Conservation (phyloP, 306 rosid genomes). For the Lotus japonicus region DNA sequence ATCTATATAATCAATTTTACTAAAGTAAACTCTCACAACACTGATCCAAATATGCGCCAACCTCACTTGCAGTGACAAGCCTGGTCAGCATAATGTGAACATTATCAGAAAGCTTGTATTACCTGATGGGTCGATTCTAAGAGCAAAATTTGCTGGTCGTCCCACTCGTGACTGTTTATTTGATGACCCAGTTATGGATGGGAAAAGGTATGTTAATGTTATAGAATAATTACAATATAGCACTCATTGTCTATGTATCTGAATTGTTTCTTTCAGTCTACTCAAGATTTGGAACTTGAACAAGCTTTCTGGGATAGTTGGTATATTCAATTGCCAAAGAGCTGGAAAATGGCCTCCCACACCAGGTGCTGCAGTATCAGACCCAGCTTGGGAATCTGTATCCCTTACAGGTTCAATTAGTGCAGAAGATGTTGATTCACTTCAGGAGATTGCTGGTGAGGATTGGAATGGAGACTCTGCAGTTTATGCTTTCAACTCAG, state of each 20-base stretch:
- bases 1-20: too few relatives aligned
- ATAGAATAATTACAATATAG: background rate
- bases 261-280: constrained; percentile 18
- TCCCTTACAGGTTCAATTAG: constrained; percentile 24
- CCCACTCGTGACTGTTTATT: constrained; percentile 57
- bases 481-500: constrained; percentile 39
- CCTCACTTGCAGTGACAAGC: constrained; percentile 35
- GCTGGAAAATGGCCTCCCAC: constrained; percentile 41
- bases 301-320: constrained; percentile 40
- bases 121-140: constrained; percentile 48
- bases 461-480: constrained; percentile 48
- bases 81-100: constrained; percentile 39
- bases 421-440: constrained; percentile 39
- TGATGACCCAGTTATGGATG: constrained; percentile 44
- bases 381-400: background rate
- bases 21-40: too few relatives aligned
- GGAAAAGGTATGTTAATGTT: constrained; percentile 23
- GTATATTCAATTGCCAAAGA: constrained; percentile 56
- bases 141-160: constrained; percentile 47
- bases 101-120: constrained; percentile 41
- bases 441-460: constrained; percentile 44
- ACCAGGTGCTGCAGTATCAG: background rate
- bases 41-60: too few relatives aligned
- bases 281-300: constrained; percentile 55
- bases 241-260: background rate